Base-by-base conservation (phyloP, 2,329 filamentous ascomycete species). In the Penicillium concentricum region DNA sequence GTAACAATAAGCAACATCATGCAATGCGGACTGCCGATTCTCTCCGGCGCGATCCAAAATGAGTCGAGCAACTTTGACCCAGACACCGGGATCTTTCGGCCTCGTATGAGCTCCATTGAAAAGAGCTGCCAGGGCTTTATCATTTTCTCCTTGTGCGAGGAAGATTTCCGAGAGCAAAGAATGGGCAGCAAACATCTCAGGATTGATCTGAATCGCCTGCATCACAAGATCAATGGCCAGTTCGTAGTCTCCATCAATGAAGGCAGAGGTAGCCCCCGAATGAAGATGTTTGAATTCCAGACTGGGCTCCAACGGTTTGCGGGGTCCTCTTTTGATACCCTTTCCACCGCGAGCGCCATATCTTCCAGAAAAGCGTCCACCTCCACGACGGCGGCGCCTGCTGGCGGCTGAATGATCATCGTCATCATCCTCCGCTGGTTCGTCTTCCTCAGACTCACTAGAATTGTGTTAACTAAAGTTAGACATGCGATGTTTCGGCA, bases 101-200 rank as follows among this genome's bases (percentile, higher is more conserved):
- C 81, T 79, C 1, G 82, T 82, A 56, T 84, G 81, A 24, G 84
- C 84, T 54, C 84, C 85, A 50, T 78, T 80, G 59, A 84, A 81
- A 12, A 87, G 72, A 42, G 82, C 83, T 41, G 79, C 76, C 37
- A 86, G 70, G 1, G 84, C 81, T 60, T 84, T 83, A 51, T 82
- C 78, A 35, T 81, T 77, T 44, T 84, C 78, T n/a, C 82, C 83
- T 67, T 81, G 78, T 13, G 78, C 78, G 10, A 81, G 70, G 50
- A 84, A 80, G 49, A 86, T 82, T 59, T 87, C 82, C 0, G 84
- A 84, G 8, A 87, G 74, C 20, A 87, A 73, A 51, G 80, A 82
- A 72, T 87, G 83, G 15, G 84, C 83, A 28, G 80, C 78, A 67
- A 84, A 87, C 61, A 87, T 82, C 67, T 87, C 84, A 0, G 85